Base-by-base conservation (phyloP, 139 green algal species). In the Edaphochlamys debaryana region DNA sequence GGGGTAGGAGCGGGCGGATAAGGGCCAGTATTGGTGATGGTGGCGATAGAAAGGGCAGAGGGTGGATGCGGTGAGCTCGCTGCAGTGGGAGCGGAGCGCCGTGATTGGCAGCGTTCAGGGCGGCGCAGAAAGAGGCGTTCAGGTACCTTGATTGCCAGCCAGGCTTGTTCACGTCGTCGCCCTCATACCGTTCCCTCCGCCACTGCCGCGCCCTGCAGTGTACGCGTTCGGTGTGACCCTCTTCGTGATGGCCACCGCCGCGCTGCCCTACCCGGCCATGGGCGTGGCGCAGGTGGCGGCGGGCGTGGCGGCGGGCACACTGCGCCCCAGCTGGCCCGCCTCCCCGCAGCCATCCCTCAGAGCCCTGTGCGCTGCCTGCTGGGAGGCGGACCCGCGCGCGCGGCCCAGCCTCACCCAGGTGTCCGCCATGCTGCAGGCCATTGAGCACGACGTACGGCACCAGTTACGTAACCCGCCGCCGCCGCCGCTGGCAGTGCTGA, bases 181-280 rank as follows among this genome's bases (percentile, higher is more conserved):
- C 66, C 13, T 1, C 37, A 2, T 54, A 9, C 45, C 45, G 11
- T 54, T 13, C 13, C 45, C 45, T 13, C 45, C 13, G 45, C 67
- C 32, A 27, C 67, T 42, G 37, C 20, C 23, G 5, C 13, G 34
- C 1, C 42, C 36, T 36, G 29, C 52, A 80, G 73, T 80, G 30
- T 80, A 69, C 56, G 73, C 73, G 0, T 80, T 69, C 7, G 73
- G 73, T 11, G 73, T 80, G 56, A 40, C 19, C 27, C 27, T 80
- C 25, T 80, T 70, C 54, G 64, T 40, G 56, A 69, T 80, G 56
- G 17, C 25, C 0, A 69, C 58, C 3, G 37, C 37, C 37, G 19
- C 3, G 5, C 38, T 70, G 73, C 73, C 73, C 56, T 80, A 80
- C 73, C n/a, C 11, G 7, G 73, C 56, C 3, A 8, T 80, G 34